Base-by-base conservation (phyloP, 768 basidiomycete genomes). In the Amanita inopinata region DNA sequence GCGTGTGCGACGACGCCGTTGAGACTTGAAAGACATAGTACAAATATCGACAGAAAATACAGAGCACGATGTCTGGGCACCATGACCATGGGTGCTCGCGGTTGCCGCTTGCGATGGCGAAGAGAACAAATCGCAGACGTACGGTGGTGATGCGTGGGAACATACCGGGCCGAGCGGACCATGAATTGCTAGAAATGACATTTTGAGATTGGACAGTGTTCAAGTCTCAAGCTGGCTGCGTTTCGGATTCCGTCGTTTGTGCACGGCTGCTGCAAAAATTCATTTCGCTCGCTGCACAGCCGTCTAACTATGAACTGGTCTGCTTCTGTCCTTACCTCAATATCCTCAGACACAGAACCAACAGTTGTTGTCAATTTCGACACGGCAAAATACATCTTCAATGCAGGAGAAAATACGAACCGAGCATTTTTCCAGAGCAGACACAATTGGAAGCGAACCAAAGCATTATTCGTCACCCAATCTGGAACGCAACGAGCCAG, bases 351-450 rank as follows among this genome's bases (percentile, higher is more conserved):
- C 63, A 86, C 91, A 1, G 80, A 89, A 49, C 82, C 91, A 0
- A 74, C 82, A 6, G 62, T 96, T 18, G 62, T 84, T 46, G 61
- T 94, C 50, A 68, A 72, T 1, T 92, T 91, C 56, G 82, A 86
- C 50, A 67, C 71, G 40, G 80, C 74, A 9, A 84, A 88, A 51
- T 97, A 92, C 51, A 69, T 93, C 28, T 90, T 97, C 70, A 92
- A 92, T 60, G 78, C 70, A 14, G 82, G 87, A 5, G 91, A 96
- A 60, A 83, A 83, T 46, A 78, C 83, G 1, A 80, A 78, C 32
- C 67, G 93, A 25, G 64, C 83, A 0, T 84, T 83, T 55, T 60
- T 80, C 11, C 83, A 91, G 61, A 76, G 76, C 46, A 66, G 64
- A 49, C 63, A 71, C 33, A 76, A 75, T 37, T 75, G 86, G 71